Evolutionary conservation across 345 rosid species (phyloP), one percentile per base, ranked within the genome.

Genomic region (Rubroshorea leprosula): DNA sequence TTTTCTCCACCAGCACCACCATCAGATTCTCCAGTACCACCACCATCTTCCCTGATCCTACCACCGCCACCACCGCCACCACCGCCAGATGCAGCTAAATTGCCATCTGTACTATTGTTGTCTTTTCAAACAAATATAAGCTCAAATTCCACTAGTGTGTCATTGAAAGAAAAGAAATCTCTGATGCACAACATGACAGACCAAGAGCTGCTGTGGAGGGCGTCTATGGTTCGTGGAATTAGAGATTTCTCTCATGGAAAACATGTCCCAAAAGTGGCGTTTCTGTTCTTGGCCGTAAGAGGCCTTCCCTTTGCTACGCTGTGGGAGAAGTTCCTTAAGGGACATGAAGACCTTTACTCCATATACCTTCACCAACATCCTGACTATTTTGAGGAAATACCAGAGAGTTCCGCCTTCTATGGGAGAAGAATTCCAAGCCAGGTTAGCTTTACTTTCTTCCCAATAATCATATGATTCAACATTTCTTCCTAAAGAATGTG

Each of bases 331-430:
- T 82, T 84, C 62, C 82, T 89, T 59, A 51, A 76, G 55, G 87
- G 87, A 0, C 73, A 89, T 55, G 48, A 80, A 63, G 84, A 84
- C 21, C 60, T 77, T 23, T 86, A 78, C 68, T 76, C 95, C 15
- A 78, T 89, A 66, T 86, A 86, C 58, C 77, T 87, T 13, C 97
- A 89, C 61, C 62, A 95, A 5, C 77, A 69, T 62, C 97, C 97
- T 54, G 72, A 66, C 22, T 84, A 72, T 55, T 57, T 71, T 48
- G 84, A 76, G 23, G 23, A 72, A 12, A 13, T 69, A 26, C 76
- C 81, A 0, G 57, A 69, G 49, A 66, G 50, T 48, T 82, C 86
- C 6, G 82, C 80, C 44, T 86, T 86, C 69, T 67, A 74, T 22
- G 79, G 80, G 53, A 63, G 86, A 62, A 74, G 84, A 73, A 84